Base-by-base conservation (phyloP, 345 rosid genomes). In the Cardamine chenopodiifolia region DNA sequence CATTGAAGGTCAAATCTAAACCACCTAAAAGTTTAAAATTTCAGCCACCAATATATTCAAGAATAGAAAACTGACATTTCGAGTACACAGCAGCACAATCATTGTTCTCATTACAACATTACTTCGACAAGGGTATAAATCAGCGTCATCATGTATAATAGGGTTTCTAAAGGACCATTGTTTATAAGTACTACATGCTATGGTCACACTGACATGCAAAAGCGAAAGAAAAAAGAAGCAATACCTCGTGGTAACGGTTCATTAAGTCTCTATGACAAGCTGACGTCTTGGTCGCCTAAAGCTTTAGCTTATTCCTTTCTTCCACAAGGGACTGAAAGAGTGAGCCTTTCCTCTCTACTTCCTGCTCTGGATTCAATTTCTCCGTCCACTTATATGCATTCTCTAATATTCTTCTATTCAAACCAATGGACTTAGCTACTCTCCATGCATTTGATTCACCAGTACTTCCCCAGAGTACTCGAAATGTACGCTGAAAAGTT, bases 371-470 rank as follows among this genome's bases (percentile, higher is more conserved):
- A 39, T 55, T 86, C 74, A 94, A 77, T 64, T 70, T 86, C 71
- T 91, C 92, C 35, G 83, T 87, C 97, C 95, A 88, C 34, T 78
- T 65, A 75, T 86, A 79, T 25, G 97, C 97, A 48, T 75, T 73
- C 72, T 85, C 87, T 76, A 94, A 81, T 65, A 91, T 85, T 48
- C 77, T 63, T 28, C 71, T 62, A 80, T 91, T 77, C 39, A 94
- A 94, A 79, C 96, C 96, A 71, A 94, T 86, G 12, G 93, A 86
- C 67, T 83, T 83, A 55, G 97, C 97, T 52, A 94, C 92, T 52
- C 80, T 82, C 72, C 91, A 72, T 8, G 98, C 98, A 82, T 94
- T 87, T 79, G 98, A 94, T 75, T 78, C 82, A 63, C 98, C 98
- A 7, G 86, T 75, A 62, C 85, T 81, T 58, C 98, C 98, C 98